These are phyloP conservation scores for Thelonectria rubi DNA, from an alignment of 2,329 filamentous ascomycete species.

Conservation along the genomic window DNA sequence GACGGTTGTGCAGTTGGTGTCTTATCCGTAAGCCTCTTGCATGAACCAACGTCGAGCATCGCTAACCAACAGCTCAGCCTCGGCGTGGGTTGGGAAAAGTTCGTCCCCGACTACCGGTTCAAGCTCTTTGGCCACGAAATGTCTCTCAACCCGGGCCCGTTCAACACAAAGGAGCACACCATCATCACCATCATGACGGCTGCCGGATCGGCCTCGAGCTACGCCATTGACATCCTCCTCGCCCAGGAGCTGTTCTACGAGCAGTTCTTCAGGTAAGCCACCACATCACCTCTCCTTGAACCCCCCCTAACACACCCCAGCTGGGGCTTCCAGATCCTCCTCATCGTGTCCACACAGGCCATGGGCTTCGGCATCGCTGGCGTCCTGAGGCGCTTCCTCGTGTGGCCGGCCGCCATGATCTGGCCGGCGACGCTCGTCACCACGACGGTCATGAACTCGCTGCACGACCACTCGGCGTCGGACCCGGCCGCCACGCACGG, in stretches of 20 bases:
- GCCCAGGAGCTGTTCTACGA: conserved; percentile 65
- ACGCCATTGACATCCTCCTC: conserved; percentile 60
- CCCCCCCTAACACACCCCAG: conserved; percentile 35
- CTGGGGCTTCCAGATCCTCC: conserved; percentile 62
- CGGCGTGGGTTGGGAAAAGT: conserved; percentile 61
- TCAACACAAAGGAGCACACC: conserved; percentile 70
- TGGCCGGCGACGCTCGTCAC: conserved; percentile 65
- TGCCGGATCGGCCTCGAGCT: conserved; percentile 64
- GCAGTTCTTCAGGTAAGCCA: conserved; percentile 54
- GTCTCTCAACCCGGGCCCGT: conserved; percentile 65
- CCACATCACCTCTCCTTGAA: neutral
- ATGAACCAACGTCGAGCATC: neutral
- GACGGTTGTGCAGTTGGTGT: conserved; percentile 69
- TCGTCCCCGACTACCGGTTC: conserved; percentile 62
- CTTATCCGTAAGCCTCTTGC: conserved; percentile 56
- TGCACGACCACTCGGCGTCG: conserved; percentile 55
- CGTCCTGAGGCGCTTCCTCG: conserved; percentile 61
- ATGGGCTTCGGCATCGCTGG: conserved; percentile 67
- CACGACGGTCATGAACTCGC: conserved; percentile 59
- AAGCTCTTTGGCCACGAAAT: conserved; percentile 62
- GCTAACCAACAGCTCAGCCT: conserved; percentile 38
- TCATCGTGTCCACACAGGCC: conserved; percentile 63
- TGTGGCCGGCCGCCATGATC: conserved; percentile 65
- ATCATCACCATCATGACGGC: conserved; percentile 70
- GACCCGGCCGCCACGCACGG: conserved; percentile 62